These are phyloP conservation scores for Fraxinus anomala DNA, from an alignment of 257 asterid species.

Conservation along the genomic window DNA sequence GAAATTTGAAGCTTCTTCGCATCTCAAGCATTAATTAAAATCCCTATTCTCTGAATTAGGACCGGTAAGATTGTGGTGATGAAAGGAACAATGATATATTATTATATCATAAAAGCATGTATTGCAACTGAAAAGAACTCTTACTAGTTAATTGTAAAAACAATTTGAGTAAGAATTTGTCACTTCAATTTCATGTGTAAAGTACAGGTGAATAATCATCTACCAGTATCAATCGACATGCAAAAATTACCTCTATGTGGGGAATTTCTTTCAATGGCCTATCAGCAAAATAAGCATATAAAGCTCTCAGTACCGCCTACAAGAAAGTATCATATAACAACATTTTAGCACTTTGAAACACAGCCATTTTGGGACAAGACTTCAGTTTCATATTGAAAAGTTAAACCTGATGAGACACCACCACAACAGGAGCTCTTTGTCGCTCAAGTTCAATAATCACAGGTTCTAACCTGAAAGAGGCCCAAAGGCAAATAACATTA, in stretches of 20 bases:
- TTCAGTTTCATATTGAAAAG: conserved; percentile 16
- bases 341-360: conserved; percentile 31
- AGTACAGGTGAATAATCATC: not conserved
- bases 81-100: not conserved
- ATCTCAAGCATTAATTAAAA: not conserved
- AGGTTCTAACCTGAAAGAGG: conserved; percentile 79
- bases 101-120: not conserved
- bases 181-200: not conserved
- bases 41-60: not conserved
- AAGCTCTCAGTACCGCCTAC: conserved; percentile 94
- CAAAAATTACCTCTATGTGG: conserved; percentile 75
- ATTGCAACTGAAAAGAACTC: not conserved
- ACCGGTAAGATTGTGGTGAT: not conserved
- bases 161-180: not conserved
- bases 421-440: conserved; percentile 98
- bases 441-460: conserved; percentile 97
- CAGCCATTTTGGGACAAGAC: conserved; percentile 18
- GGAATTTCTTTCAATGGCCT: conserved; percentile 96
- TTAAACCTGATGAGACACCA: conserved; percentile 91
- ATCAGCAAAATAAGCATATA: conserved; percentile 98
- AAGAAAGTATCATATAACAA: conserved; percentile 24
- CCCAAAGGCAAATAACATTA: conserved; percentile 23
- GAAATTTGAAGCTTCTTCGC: conserved; percentile 6
- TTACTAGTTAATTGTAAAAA: not conserved
- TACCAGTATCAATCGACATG: conserved; percentile 1